Evolutionary conservation across 805 yeast species (phyloP).

Genomic region (Tetrapisispora nanseiensis): DNA sequence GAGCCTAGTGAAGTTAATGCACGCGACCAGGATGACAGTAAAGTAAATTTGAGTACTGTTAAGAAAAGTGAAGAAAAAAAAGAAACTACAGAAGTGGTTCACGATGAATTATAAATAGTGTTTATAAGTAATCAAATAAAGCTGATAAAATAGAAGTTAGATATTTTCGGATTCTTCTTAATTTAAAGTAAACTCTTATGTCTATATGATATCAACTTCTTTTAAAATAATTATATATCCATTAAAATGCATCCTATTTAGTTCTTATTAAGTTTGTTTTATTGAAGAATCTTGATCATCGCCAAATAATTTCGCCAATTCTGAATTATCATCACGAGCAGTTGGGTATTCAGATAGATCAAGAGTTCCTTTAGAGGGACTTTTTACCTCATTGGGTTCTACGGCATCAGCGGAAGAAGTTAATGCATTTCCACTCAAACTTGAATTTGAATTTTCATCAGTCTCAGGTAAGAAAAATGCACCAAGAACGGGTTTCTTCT

Average conservation of each 20-base stretch:
- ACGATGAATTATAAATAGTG: background rate
- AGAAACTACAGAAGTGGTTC: background rate
- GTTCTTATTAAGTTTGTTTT: background rate
- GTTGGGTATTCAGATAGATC: background rate
- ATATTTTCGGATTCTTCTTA: background rate
- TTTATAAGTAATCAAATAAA: background rate
- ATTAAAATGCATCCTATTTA: background rate
- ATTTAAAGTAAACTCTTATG: no score
- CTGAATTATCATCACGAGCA: slow-evolving; percentile 1
- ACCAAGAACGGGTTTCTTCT: slow-evolving; percentile 47
- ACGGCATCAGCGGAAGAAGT: background rate
- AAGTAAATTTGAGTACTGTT: background rate
- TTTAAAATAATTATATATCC: no score
- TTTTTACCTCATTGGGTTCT: background rate
- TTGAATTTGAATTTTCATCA: slow-evolving; percentile 1
- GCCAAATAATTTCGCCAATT: background rate
- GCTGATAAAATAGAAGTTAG: background rate
- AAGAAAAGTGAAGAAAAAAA: background rate
- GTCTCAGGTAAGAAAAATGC: slow-evolving; percentile 44
- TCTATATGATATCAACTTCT: no score
- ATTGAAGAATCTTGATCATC: background rate
- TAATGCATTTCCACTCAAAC: background rate
- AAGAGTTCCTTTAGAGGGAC: background rate
- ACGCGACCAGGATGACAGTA: background rate
- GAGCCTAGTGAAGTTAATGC: background rate